phyloP scores from a whole-genome alignment of 192 early-diverging fungal species.

The Paraglomus occultum region DNA sequence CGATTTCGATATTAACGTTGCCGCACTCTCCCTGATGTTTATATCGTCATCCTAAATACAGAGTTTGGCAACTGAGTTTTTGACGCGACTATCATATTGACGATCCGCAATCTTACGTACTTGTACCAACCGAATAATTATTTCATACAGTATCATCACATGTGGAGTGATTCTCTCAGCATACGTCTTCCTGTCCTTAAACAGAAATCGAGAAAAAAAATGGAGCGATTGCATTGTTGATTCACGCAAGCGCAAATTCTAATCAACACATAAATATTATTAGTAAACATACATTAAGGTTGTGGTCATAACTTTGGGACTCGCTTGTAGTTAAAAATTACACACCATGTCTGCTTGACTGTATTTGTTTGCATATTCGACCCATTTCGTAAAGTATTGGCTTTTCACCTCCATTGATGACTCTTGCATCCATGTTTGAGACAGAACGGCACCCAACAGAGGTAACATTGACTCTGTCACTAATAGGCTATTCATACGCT shows the following conservation, averaged over 20 bases:
- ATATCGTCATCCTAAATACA: conserved; percentile 22
- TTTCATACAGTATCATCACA: conserved; percentile 7
- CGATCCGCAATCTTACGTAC: neutral
- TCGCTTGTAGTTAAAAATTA: neutral
- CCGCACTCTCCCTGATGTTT: neutral
- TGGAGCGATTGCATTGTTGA: conserved; percentile 1
- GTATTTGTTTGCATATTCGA: conserved; percentile 12
- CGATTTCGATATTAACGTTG: conserved; percentile 5
- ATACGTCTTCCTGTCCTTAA: neutral
- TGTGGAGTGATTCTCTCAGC: neutral
- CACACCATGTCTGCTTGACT: conserved; percentile 14
- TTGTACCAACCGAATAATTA: conserved; percentile 13
- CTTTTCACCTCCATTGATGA: neutral
- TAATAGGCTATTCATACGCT: conserved; percentile 7
- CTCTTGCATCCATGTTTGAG: conserved; percentile 13
- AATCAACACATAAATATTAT: neutral
- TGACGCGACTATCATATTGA: neutral
- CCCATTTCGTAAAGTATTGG: conserved; percentile 7
- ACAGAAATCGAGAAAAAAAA: conserved; percentile 7
- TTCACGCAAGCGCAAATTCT: conserved; percentile 14
- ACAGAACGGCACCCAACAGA: conserved; percentile 1
- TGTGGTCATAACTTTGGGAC: too few relatives aligned
- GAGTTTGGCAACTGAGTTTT: neutral
- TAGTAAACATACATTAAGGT: neutral
- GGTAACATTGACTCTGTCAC: conserved; percentile 5